These are phyloP conservation scores for Mercurialis annua DNA, from an alignment of 345 rosid genomes.

Conservation along the genomic window DNA sequence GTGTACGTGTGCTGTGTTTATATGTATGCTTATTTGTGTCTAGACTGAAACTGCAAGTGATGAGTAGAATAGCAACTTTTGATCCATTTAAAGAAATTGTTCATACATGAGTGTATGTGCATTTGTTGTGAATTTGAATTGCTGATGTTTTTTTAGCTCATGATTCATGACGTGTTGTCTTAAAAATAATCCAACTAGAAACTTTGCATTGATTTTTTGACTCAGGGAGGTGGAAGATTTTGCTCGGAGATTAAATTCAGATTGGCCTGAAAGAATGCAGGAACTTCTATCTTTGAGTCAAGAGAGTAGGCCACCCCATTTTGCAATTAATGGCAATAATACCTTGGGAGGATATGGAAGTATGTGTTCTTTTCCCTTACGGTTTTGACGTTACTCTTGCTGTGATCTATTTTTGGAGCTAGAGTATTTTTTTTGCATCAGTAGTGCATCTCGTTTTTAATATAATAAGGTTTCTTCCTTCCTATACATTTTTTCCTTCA, in stretches of 20 bases:
- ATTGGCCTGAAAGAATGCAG: constrained; percentile 33
- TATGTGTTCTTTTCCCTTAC: constrained; percentile 15
- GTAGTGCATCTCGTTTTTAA: not conserved
- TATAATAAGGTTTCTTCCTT: not conserved
- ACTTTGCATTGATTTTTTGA: not conserved
- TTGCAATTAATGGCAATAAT: constrained; percentile 21
- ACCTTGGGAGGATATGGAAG: constrained; percentile 20
- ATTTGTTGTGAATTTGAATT: not conserved
- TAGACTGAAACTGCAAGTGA: not conserved
- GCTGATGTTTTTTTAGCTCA: not conserved
- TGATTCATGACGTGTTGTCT: not conserved
- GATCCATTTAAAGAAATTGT: not conserved
- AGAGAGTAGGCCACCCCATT: constrained; percentile 13
- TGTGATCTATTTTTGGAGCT: not conserved
- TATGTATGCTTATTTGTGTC: not conserved
- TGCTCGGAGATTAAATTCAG: constrained; percentile 31
- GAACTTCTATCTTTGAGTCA: constrained; percentile 28
- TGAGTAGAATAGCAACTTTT: not conserved
- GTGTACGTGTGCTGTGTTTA: too few relatives aligned
- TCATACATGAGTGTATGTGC: not conserved
- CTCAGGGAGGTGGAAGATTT: constrained; percentile 34
- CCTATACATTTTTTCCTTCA: not conserved
- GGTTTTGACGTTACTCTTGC: constrained; percentile 1
- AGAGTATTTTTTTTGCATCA: not conserved
- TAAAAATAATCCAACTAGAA: not conserved